Conservation (phyloP, 2,329 filamentous ascomycete species). For the Orbilia quercus region DNA sequence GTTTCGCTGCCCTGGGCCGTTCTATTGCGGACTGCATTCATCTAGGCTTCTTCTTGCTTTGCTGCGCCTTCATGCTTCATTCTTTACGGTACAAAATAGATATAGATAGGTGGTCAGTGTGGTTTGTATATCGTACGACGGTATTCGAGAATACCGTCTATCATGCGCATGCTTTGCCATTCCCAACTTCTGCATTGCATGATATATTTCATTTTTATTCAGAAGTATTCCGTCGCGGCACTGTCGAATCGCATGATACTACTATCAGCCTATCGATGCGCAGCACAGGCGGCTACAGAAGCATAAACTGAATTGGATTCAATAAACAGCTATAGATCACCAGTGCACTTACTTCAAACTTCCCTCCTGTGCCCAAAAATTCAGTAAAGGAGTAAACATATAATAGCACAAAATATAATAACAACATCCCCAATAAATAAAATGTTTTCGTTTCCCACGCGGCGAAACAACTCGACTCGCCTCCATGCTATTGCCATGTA, state of each 20-base stretch:
- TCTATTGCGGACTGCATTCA: slow-evolving; percentile 25
- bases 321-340: slow-evolving; percentile 2
- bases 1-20: slow-evolving; percentile 23
- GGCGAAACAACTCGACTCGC: neutral
- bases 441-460: slow-evolving; percentile 5
- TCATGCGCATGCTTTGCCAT: too few species aligned
- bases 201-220: too few species aligned
- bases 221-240: slow-evolving; percentile 14
- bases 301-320: too few species aligned
- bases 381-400: too few species aligned
- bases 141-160: slow-evolving; percentile 15
- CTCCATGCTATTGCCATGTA: slow-evolving; percentile 17
- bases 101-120: slow-evolving; percentile 8
- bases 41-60: slow-evolving; percentile 33
- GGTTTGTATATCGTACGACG: slow-evolving; percentile 37
- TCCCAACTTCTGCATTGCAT: too few species aligned
- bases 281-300: slow-evolving; percentile 27
- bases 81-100: slow-evolving; percentile 9
- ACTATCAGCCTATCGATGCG: slow-evolving; percentile 16
- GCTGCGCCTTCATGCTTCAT: neutral
- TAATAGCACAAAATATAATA: neutral
- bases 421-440: neutral
- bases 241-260: slow-evolving; percentile 18
- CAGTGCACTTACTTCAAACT: too few species aligned
- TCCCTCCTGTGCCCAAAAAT: neutral